These are phyloP conservation scores for Zymoseptoria passerinii DNA, from an alignment of 2,329 filamentous ascomycete species.

Conservation along the genomic window DNA sequence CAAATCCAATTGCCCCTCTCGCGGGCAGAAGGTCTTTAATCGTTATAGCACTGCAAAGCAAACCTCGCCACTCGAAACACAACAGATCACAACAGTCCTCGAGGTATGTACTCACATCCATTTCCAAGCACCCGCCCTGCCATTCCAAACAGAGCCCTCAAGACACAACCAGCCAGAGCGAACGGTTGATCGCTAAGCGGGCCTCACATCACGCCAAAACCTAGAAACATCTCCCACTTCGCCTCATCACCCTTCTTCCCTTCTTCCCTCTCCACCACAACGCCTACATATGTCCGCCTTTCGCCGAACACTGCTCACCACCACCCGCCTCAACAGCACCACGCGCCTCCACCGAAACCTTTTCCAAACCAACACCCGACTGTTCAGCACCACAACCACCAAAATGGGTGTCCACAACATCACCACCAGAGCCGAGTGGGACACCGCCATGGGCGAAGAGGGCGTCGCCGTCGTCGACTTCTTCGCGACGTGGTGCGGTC, in stretches of 20 bases:
- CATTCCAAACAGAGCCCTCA: neutral
- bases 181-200: neutral
- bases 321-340: constrained; percentile 13
- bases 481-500: constrained; percentile 86
- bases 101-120: neutral
- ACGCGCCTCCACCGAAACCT: constrained; percentile 15
- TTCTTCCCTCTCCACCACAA: neutral
- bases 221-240: neutral
- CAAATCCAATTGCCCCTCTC: neutral
- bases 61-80: neutral
- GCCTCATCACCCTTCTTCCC: neutral
- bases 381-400: constrained; percentile 39
- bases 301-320: constrained; percentile 37
- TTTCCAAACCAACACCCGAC: constrained; percentile 15
- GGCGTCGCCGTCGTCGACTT: constrained; percentile 66
- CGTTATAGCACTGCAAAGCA: neutral
- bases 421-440: constrained; percentile 52
- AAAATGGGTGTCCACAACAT: constrained; percentile 45
- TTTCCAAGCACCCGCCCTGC: neutral
- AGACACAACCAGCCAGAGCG: neutral
- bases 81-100: neutral
- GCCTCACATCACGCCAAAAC: neutral
- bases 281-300: constrained; percentile 33
- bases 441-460: constrained; percentile 43
- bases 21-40: too few species aligned